These are phyloP conservation scores for Brassica balearica DNA, from an alignment of 441 rosid species.

Conservation along the genomic window DNA sequence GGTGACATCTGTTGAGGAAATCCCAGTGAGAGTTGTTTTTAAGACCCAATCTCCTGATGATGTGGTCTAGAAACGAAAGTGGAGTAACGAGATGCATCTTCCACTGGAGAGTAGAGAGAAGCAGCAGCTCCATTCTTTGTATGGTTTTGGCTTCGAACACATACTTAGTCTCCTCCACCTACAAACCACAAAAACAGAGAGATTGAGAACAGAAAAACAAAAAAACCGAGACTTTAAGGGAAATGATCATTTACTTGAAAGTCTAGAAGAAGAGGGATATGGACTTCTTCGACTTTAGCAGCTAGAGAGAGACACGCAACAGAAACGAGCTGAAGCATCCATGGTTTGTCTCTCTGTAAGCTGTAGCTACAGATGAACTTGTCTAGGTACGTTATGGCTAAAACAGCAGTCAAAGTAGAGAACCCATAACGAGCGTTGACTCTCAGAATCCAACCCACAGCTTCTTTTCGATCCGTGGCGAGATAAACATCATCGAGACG, in stretches of 20 bases:
- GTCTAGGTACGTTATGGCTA: constrained; percentile 80
- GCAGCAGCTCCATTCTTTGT: constrained; percentile 90
- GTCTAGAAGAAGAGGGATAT: constrained; percentile 82
- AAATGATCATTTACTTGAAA: constrained; percentile 62
- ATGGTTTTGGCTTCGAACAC: constrained; percentile 83
- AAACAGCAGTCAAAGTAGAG: constrained; percentile 65
- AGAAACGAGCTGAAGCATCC: constrained; percentile 92
- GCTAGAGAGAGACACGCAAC: constrained; percentile 90
- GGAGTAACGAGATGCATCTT: constrained; percentile 94
- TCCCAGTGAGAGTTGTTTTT: constrained; percentile 74
- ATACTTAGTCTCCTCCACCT: constrained; percentile 79
- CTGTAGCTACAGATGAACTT: constrained; percentile 61
- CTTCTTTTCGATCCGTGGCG: constrained; percentile 51
- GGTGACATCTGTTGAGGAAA: constrained; percentile 70
- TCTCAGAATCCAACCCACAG: constrained; percentile 62
- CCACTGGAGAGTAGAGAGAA: constrained; percentile 83
- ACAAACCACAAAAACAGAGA: constrained; percentile 15
- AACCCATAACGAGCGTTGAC: constrained; percentile 71
- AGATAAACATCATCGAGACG: constrained; percentile 39
- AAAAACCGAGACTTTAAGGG: neutral
- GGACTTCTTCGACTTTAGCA: constrained; percentile 93
- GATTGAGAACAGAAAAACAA: constrained; percentile 12
- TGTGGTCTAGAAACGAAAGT: constrained; percentile 81
- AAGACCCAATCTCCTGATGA: constrained; percentile 77
- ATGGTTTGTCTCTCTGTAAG: constrained; percentile 67